Evolutionary conservation across 2,329 filamentous ascomycete genomes (phyloP), one percentile per base, ranked within the genome.

Genomic region (Xylariaceae sp.): DNA sequence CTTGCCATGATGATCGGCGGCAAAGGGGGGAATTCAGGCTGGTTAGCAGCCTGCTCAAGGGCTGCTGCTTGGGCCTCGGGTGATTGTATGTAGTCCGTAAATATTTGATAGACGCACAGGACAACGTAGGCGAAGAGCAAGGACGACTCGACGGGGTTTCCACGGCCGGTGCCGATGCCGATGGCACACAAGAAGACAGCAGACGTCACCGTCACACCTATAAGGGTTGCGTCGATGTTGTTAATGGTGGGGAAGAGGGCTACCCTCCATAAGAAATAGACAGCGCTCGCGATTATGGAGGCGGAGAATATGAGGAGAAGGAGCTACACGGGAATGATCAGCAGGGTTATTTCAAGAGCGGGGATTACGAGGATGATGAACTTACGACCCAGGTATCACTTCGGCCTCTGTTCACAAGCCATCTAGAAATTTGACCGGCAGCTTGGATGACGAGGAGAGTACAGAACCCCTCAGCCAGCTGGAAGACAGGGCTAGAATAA

Each of bases 51-150:
- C 47, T 79, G 73, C 58, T 77, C 76, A 43, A 82, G 82, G 3
- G 80, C 75, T 2, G 79, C 77, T 26, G 86, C 82, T 28, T 82
- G 78, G 24, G 83, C 79, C n/a, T 83, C 86, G 16, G 83, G 75
- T 4, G 90, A 93, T 3, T 95, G 92, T 65, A 94, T 86, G 76
- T 98, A 98, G 76, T 99, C 95, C 68, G 95, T 99, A 75, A 98
- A 98, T 74, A 98, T 98, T 75, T 99, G 95, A 78, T 98, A 99
- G 71, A 98, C 90, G 79, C 94, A 98, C 61, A 99, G 87, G n/a
- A 96, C 95, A 60, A 97, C 87, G 75, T 99, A 99, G 69, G 95
- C 94, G 71, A 99, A 98, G 56, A 99, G 83, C 9, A 99, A 80
- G 19, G 94, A 96, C 65, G 92, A 96, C 76, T 99, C 94, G 52